A percentile compares a stretch with the other conserved stretches of the same genome.
phyloP scores from a whole-genome alignment of 768 basidiomycete species.

The Amanita molliuscula region DNA sequence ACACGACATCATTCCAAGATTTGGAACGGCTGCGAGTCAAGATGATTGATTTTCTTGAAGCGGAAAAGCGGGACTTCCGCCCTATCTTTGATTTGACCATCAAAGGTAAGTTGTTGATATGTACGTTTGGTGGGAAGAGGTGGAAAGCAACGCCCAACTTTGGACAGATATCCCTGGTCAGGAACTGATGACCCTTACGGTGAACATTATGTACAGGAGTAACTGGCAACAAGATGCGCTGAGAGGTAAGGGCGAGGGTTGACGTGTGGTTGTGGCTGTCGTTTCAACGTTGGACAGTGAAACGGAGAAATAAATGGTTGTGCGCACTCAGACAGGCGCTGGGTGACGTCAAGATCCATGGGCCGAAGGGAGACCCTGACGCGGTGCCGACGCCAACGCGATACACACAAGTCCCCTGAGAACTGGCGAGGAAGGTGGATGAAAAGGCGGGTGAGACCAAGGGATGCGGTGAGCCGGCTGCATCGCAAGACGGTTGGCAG shows the following conservation, averaged over 20 bases:
- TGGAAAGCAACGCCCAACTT: conserved; percentile 6
- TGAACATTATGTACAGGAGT: conserved; percentile 83
- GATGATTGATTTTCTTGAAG: conserved; percentile 72
- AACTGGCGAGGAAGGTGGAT: conserved; percentile 36
- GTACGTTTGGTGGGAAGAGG: not conserved
- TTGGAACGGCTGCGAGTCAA: conserved; percentile 64
- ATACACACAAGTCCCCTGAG: conserved; percentile 71
- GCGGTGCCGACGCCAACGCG: conserved; percentile 41
- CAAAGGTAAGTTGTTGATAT: conserved; percentile 40
- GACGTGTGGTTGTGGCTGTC: conserved; percentile 7
- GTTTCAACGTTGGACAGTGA: conserved; percentile 27
- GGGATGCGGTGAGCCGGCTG: not conserved
- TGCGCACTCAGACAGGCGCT: conserved; percentile 73
- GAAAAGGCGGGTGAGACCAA: conserved; percentile 17
- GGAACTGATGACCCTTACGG: conserved; percentile 62
- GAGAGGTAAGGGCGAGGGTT: conserved; percentile 34
- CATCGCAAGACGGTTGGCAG: conserved; percentile 29
- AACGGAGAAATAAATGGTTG: conserved; percentile 86
- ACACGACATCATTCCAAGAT: conserved; percentile 70
- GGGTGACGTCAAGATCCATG: conserved; percentile 61
- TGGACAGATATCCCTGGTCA: conserved; percentile 65
- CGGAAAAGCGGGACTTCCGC: conserved; percentile 66
- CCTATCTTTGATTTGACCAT: conserved; percentile 67
- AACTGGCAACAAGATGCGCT: conserved; percentile 76
- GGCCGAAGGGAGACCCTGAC: conserved; percentile 48